Base-by-base conservation (phyloP, 2,329 filamentous ascomycete genomes). In the Colletotrichum abscissum region DNA sequence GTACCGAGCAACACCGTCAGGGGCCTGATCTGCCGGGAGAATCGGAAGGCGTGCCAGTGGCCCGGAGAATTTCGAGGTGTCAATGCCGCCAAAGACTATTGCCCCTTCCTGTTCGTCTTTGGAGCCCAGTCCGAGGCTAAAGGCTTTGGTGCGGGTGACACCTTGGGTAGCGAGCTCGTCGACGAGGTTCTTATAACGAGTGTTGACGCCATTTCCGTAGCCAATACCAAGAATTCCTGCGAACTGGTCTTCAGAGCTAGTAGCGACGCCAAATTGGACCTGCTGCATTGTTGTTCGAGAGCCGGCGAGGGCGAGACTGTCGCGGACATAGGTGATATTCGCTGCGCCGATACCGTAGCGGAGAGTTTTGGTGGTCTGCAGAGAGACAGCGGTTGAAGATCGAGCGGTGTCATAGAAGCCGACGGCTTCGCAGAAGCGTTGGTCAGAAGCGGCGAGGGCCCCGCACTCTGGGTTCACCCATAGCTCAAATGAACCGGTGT, bases 181-280 rank as follows among this genome's bases (percentile, higher is more conserved):
- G 75, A 90, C 76, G 69, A 90, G 85, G 78, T 88, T 89, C 73
- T 80, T 83, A 77, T 90, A 89, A 9, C 75, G 77, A 2, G 84
- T 86, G 30, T 85, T 88, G 64, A 84, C 75, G 46, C 85, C 86
- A 14, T 82, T 60, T 3, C 90, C 86, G 79, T 94, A 94, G 28
- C 94, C 94, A 69, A 97, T 92, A 26, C 94, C 94, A 24, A 97
- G 82, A 59, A 97, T 94, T 49, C 88, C 88, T 0, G 87, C 83
- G 71, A 87, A 88, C 74, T 88, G 84, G 73, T 88, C 84, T 16
- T 80, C 73, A 6, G 84, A 85, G 14, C 79, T 77, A 52, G 86
- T 88, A n/a, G 91, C 92, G 49, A 93, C 88, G 74, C 92, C 92
- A 74, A 94, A 92, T 77, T 92, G 89, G 65, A 92, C 86, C n/a